Evolutionary conservation across 2,329 filamentous ascomycete species (phyloP), one percentile per base, ranked within the genome.

Genomic region (Emydomyces testavorans): DNA sequence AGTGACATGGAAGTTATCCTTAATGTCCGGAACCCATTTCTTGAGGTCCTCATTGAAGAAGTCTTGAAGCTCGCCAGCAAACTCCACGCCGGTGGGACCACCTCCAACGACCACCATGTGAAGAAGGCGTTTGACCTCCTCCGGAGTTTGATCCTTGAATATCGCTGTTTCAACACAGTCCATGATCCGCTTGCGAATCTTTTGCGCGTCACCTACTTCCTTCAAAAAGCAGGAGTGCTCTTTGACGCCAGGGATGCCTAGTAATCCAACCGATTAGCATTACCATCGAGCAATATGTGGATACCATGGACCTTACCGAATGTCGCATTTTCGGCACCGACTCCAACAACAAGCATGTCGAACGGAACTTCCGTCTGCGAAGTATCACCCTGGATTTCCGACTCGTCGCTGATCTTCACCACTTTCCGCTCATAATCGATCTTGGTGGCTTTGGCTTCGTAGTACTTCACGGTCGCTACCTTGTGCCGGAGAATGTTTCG

Each of bases 111-210:
- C 90, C 48, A 98, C 92, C 89, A 96, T 96, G 76, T 96, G 90
- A 65, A 98, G 77, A 60, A 98, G 80, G 57, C 92, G 87, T 73
- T 93, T 83, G 63, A 94, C 74, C 71, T 98, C 93, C 56, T 92
- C 86, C 13, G 78, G 72, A 31, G 78, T 75, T 72, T 98, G 92
- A 63, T 88, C 90, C 78, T 96, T 96, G 82, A 98, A 95, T 53
- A 87, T 90, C 45, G 92, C 92, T 29, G 90, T 95, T 73, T 98
- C 92, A 58, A 94, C 89, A 67, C 92, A 98, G 73, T 98, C 92
- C 92, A 98, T 98, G 70, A 98, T 95, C 70, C 87, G 88, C 76
- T 90, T 95, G 63, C 92, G 87, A 65, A 98, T 98, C 62, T 80
- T 79, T 71, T 98, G 92, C 50, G 92, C 92, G 66, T 98, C 93